Percentiles rank a stretch among this genome's conserved stretches.
These are phyloP conservation scores for Poa annua DNA, from an alignment of 176 grass and related monocot genomes.

Conservation along the genomic window DNA sequence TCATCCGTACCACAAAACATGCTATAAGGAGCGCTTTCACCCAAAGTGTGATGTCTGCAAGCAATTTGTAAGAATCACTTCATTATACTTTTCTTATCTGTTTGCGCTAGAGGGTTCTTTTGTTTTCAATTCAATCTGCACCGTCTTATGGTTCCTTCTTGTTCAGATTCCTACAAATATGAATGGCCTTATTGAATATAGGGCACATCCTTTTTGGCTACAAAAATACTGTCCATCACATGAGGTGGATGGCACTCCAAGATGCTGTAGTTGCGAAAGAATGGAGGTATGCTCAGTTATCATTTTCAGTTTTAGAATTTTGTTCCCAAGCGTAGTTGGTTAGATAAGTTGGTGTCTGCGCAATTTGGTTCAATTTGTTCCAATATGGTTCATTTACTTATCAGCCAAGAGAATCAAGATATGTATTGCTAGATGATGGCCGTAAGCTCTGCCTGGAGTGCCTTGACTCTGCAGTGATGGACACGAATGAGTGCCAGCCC, in stretches of 20 bases:
- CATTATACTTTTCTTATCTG: constrained; percentile 14
- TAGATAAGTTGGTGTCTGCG: constrained; percentile 3
- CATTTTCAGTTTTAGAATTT: not conserved
- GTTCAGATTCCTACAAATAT: constrained; percentile 86
- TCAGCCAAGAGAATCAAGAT: constrained; percentile 88
- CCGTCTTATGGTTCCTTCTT: constrained; percentile 44
- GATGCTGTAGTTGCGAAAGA: constrained; percentile 97
- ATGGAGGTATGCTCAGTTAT: constrained; percentile 73
- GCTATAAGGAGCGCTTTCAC: constrained; percentile 86
- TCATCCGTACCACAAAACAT: constrained; percentile 83
- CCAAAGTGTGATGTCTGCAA: constrained; percentile 99
- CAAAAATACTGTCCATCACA: constrained; percentile 99
- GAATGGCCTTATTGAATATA: constrained; percentile 92
- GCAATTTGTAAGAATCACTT: constrained; percentile 76
- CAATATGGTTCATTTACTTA: constrained; percentile 46
- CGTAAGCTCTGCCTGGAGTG: constrained; percentile 93
- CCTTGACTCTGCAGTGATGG: constrained; percentile 89
- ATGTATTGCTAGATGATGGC: constrained; percentile 84
- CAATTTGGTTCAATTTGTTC: constrained; percentile 35
- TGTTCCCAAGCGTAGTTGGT: constrained; percentile 21
- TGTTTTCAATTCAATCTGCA: constrained; percentile 23
- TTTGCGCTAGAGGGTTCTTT: constrained; percentile 2
- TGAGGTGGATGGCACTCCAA: constrained; percentile 90
- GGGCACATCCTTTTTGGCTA: constrained; percentile 91
- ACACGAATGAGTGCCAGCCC: constrained; percentile 86